Conservation (phyloP, 257 asterid species). For the Petunia axillaris region DNA sequence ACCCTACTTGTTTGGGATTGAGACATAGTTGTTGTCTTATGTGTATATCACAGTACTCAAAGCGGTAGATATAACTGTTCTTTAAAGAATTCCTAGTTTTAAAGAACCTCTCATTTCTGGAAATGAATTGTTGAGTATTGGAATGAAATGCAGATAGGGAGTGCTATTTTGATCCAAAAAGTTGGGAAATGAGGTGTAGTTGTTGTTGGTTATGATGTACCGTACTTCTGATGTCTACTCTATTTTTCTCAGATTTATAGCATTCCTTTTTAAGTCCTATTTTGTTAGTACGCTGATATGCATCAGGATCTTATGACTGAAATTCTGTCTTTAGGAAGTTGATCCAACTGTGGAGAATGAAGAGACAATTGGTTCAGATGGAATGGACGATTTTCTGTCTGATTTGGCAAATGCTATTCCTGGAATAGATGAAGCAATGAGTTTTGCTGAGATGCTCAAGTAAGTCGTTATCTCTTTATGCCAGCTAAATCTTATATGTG, state of each 20-base stretch:
- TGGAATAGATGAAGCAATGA: slow-evolving; percentile 98
- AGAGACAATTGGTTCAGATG: slow-evolving; percentile 58
- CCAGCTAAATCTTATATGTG: background rate
- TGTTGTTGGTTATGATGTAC: slow-evolving; percentile 1
- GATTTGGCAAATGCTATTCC: slow-evolving; percentile 94
- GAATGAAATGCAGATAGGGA: background rate
- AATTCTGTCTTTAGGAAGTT: slow-evolving; percentile 65
- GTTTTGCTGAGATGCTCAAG: slow-evolving; percentile 99
- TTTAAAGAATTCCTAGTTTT: background rate
- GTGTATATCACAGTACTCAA: background rate
- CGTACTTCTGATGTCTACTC: background rate
- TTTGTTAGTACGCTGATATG: background rate
- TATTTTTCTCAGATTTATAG: slow-evolving; percentile 2
- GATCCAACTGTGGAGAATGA: slow-evolving; percentile 93
- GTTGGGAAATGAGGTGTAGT: background rate
- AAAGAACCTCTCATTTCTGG: background rate
- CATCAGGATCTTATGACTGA: slow-evolving; percentile 8
- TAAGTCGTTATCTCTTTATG: slow-evolving; percentile 37
- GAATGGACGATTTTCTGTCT: slow-evolving; percentile 80
- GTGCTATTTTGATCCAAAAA: background rate
- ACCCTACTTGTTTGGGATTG: no score
- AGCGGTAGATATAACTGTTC: background rate
- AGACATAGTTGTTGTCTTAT: no score
- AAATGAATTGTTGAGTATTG: background rate
- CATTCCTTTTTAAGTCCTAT: background rate